These are phyloP conservation scores for Aureobasidium mangrovei DNA, from an alignment of 2,329 filamentous ascomycete species.

Conservation along the genomic window DNA sequence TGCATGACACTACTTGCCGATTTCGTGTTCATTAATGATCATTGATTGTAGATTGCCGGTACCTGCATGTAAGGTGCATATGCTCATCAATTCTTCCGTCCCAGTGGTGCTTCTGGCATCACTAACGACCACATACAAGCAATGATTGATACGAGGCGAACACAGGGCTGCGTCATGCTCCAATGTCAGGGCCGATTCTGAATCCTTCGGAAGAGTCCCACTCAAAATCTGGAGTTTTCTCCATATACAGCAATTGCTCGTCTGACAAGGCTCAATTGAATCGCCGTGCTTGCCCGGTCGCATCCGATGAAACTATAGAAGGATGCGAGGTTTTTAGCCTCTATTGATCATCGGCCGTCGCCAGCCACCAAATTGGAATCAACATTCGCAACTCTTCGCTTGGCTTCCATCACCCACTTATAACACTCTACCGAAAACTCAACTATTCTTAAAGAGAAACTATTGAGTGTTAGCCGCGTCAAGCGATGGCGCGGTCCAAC, in stretches of 20 bases:
- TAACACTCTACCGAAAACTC: constrained; percentile 8
- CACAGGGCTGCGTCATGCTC: constrained; percentile 3
- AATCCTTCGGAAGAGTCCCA: not conserved
- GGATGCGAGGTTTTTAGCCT: not conserved
- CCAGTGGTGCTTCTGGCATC: not conserved
- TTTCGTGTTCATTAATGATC: not conserved
- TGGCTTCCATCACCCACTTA: constrained; percentile 10
- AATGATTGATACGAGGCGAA: not conserved
- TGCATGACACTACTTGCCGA: constrained; percentile 6
- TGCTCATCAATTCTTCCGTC: not conserved
- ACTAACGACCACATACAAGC: not conserved
- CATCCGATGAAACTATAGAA: not conserved
- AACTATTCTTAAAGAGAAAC: constrained; percentile 6
- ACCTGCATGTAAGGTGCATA: constrained; percentile 6
- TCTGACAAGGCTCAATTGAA: not conserved
- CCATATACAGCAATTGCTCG: not conserved
- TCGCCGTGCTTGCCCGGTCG: not conserved
- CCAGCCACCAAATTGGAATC: constrained; percentile 13
- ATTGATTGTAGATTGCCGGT: not conserved
- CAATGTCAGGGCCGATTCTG: not conserved
- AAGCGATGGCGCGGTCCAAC: constrained; percentile 10
- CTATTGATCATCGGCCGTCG: not conserved
- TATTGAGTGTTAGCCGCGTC: constrained; percentile 10
- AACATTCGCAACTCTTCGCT: constrained; percentile 1
- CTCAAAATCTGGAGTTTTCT: not conserved